A percentile compares a stretch with the other conserved stretches of the same genome.
phyloP scores from a whole-genome alignment of 2,329 filamentous ascomycete genomes.

The Chalaropsis ovoidea region DNA sequence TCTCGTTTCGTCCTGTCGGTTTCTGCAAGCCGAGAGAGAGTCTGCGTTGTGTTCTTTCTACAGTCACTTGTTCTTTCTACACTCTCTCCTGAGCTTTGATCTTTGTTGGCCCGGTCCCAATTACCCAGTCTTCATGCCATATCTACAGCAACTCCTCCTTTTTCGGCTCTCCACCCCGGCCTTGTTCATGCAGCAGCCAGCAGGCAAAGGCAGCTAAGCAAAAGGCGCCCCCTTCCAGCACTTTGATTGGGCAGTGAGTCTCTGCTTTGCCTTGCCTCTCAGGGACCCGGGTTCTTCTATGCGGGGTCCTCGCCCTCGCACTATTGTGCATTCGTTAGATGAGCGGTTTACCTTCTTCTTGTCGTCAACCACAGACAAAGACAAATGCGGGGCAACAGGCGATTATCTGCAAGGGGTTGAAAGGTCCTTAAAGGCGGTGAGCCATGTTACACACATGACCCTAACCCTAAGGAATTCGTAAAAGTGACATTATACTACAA shows the following conservation, averaged over 20 bases:
- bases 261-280: not conserved
- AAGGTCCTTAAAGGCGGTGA: not conserved
- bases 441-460: not conserved
- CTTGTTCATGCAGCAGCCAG: not conserved
- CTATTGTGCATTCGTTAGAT: not conserved
- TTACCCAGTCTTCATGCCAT: not conserved
- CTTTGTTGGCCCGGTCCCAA: not conserved
- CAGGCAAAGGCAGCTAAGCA: not conserved
- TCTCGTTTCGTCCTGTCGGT: not conserved
- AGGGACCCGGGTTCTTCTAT: not conserved
- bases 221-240: not conserved
- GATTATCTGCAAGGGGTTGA: not conserved
- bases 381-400: not conserved
- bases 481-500: no score
- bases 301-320: not conserved
- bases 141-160: slow-evolving; percentile 7
- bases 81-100: slow-evolving; percentile 1
- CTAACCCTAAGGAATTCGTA: not conserved
- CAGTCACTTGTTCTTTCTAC: not conserved
- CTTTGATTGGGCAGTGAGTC: not conserved
- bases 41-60: no score
- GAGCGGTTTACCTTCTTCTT: not conserved
- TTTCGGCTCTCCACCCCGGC: not conserved
- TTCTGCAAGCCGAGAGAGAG: no score
- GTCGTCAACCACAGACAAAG: no score